Percentiles rank a stretch among this genome's conserved stretches.
These are phyloP conservation scores for Suhomyces tanzawaensis DNA, from an alignment of 805 yeast species.

Conservation along the genomic window DNA sequence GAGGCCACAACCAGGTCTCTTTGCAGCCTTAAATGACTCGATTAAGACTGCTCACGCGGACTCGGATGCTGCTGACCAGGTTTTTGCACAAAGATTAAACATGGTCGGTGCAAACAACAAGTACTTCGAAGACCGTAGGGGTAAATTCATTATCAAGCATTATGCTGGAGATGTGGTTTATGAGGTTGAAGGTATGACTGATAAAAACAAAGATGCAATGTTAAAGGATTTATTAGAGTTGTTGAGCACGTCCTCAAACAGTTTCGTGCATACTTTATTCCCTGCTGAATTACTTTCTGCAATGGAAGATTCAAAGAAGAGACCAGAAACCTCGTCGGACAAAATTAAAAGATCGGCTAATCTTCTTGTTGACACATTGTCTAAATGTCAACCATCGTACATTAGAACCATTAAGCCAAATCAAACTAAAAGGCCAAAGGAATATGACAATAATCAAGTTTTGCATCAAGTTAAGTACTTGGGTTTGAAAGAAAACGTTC, in stretches of 20 bases:
- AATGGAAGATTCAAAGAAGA: constrained; percentile 56
- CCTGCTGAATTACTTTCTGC: constrained; percentile 37
- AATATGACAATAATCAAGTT: constrained; percentile 85
- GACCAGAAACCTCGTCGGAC: constrained; percentile 96
- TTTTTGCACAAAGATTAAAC: constrained; percentile 87
- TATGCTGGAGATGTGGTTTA: constrained; percentile 98
- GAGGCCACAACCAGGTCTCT: constrained; percentile 89
- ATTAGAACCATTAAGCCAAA: constrained; percentile 98
- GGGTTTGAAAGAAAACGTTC: constrained; percentile 94
- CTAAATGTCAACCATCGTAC: constrained; percentile 91
- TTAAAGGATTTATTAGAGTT: constrained; percentile 83
- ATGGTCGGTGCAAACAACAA: constrained; percentile 74
- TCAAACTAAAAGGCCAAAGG: constrained; percentile 85
- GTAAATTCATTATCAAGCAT: constrained; percentile 87
- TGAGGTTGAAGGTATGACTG: constrained; percentile 87
- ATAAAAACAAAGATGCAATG: constrained; percentile 93
- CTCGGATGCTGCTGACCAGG: constrained; percentile 92
- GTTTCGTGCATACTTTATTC: constrained; percentile 59
- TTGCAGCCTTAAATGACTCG: constrained; percentile 95
- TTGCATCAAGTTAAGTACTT: constrained; percentile 93
- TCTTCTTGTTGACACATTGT: constrained; percentile 80
- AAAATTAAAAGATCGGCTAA: constrained; percentile 92
- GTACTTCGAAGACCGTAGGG: constrained; percentile 84
- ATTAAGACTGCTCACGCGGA: constrained; percentile 99
- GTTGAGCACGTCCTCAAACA: constrained; percentile 66